These are phyloP conservation scores for Hypoxylon sp. DNA, from an alignment of 2,329 filamentous ascomycete species.

Conservation along the genomic window DNA sequence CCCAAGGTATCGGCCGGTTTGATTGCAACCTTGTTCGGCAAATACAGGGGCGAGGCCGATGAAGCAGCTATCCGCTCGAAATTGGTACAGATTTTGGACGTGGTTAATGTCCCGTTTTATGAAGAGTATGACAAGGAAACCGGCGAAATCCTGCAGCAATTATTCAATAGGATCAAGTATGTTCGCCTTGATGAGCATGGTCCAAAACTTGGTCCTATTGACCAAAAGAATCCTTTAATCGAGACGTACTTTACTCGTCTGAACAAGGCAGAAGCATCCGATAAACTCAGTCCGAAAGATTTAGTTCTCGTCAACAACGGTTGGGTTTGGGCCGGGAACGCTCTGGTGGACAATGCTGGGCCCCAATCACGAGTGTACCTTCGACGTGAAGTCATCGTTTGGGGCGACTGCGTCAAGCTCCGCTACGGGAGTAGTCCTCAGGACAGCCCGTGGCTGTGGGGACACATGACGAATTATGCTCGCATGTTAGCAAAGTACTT, in stretches of 20 bases:
- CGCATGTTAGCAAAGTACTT: conserved; percentile 95
- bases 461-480: conserved; percentile 95
- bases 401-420: conserved; percentile 98
- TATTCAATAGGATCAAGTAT: conserved; percentile 96
- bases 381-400: conserved; percentile 95
- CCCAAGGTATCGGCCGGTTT: conserved; percentile 79
- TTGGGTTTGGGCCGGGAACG: conserved; percentile 99
- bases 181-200: conserved; percentile 92
- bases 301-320: conserved; percentile 94
- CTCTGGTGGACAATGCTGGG: conserved; percentile 92
- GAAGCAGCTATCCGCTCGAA: conserved; percentile 68
- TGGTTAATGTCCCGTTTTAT: conserved; percentile 90
- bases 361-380: conserved; percentile 92
- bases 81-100: conserved; percentile 78
- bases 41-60: conserved; percentile 71
- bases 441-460: conserved; percentile 95
- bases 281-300: conserved; percentile 81
- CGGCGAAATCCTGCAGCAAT: conserved; percentile 86
- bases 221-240: conserved; percentile 82
- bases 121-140: conserved; percentile 91
- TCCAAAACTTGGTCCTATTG: conserved; percentile 86
- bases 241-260: conserved; percentile 96
- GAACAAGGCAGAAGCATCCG: conserved; percentile 82
- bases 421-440: conserved; percentile 85
- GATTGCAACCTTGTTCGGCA: conserved; percentile 76